Conservation (phyloP, 345 rosid species). For the Carallia brachiata region DNA sequence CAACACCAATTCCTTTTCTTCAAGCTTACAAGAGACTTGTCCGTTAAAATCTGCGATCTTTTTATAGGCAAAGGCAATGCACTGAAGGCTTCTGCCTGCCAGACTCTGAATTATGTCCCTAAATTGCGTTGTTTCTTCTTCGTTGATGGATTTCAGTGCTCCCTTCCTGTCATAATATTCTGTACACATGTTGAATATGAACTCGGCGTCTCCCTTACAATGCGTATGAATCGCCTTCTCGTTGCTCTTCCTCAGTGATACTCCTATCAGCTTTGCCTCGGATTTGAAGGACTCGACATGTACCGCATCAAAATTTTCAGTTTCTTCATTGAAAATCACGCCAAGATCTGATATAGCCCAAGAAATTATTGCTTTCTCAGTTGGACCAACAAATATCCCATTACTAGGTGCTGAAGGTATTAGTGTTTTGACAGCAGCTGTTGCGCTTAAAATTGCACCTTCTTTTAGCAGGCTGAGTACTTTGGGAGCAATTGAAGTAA, state of each 20-base stretch:
- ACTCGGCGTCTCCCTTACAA: slow-evolving; percentile 64
- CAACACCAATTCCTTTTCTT: slow-evolving; percentile 54
- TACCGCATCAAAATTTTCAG: slow-evolving; percentile 15
- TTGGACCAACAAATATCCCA: slow-evolving; percentile 49
- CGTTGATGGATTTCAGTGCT: slow-evolving; percentile 28
- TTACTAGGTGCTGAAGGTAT: slow-evolving; percentile 11
- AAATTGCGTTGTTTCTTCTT: slow-evolving; percentile 22
- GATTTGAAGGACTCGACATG: slow-evolving; percentile 49
- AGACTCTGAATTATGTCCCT: slow-evolving; percentile 29
- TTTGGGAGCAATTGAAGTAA: neutral
- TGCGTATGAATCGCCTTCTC: slow-evolving; percentile 33
- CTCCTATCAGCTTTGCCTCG: slow-evolving; percentile 50
- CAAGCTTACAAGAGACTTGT: slow-evolving; percentile 20
- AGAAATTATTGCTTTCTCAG: slow-evolving; percentile 48
- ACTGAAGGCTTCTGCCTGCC: slow-evolving; percentile 51
- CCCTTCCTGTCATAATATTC: slow-evolving; percentile 34
- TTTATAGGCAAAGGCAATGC: slow-evolving; percentile 49
- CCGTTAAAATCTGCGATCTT: slow-evolving; percentile 21
- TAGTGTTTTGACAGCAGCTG: slow-evolving; percentile 23
- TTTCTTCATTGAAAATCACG: slow-evolving; percentile 32
- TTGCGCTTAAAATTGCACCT: slow-evolving; percentile 45
- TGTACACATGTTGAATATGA: slow-evolving; percentile 43
- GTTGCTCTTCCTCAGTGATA: slow-evolving; percentile 26
- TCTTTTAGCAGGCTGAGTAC: slow-evolving; percentile 28
- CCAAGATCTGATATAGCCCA: slow-evolving; percentile 47